Base-by-base conservation (phyloP, 2,329 filamentous ascomycete genomes). In the Neopestalotiopsis sp. region DNA sequence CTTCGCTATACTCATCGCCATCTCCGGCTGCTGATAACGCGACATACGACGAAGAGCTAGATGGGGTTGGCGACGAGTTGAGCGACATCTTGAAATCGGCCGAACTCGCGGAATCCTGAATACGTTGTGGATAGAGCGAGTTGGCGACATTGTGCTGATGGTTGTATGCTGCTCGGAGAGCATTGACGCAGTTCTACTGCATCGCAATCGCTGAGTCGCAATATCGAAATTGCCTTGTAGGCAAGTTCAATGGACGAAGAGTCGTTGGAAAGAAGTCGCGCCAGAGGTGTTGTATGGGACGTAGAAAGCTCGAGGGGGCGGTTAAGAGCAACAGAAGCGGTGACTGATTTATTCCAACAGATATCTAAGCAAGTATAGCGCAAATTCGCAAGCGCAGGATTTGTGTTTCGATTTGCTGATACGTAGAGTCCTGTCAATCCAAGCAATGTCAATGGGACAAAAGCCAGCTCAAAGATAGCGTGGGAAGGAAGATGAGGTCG, bases 1-100 rank as follows among this genome's bases (percentile, higher is more conserved):
- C 14, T 13, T 68, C 53, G 20, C 53, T 34, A 20, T 68, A 70
- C 28, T 70, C 69, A 14, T 67, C 67, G 56, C 30, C 56, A 61
- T 77, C 61, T 14, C 61, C 40, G 28, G 32, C 64, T 65, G 28
- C 57, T 62, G 61, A 42, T 59, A 75, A 67, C 74, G 71, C 24
- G 20, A 32, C 14, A 17, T 63, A 34, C 42, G 63, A 67, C 17
- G 63, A 65, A 24, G 30, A 28, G 40, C 24, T n/a, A 65, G 62
- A 65, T 49, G 62, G 40, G 40, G 53, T 40, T 65, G 62, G 62
- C 24, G 45, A 62, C 14, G 30, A 62, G 59, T 42, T 32, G 34
- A 32, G 30, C 30, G 59, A 62, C 59, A 62, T 62, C 14, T 30
- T 62, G 59, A 20, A 62, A 42, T 17, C 17, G 59, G 59, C 59